Conservation (phyloP, 2,329 filamentous ascomycete genomes). For the Talaromyces piceae region DNA sequence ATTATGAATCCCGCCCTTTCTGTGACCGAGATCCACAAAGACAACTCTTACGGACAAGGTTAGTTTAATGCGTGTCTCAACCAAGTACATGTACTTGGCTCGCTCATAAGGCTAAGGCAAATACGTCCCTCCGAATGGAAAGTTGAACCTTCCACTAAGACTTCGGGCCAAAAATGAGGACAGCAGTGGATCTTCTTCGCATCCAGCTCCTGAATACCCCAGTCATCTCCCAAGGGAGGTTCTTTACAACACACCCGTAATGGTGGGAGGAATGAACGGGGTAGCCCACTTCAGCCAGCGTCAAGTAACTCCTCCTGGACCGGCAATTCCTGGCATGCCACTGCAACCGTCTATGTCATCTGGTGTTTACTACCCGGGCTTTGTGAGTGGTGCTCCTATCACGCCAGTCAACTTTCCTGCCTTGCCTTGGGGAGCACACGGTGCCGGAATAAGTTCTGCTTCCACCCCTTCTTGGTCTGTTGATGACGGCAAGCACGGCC, state of each 20-base stretch:
- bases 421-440: conserved; percentile 31
- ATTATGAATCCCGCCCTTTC: conserved; percentile 8
- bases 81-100: not conserved
- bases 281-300: conserved; percentile 22
- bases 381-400: conserved; percentile 26
- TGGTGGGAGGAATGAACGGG: conserved; percentile 26
- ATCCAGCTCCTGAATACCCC: conserved; percentile 20
- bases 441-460: conserved; percentile 28
- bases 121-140: conserved; percentile 11
- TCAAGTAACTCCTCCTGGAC: conserved; percentile 23
- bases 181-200: conserved; percentile 5
- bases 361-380: conserved; percentile 33
- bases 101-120: conserved; percentile 2
- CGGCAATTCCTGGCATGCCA: conserved; percentile 6
- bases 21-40: conserved; percentile 8
- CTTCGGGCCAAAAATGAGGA: conserved; percentile 7
- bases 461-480: conserved; percentile 34
- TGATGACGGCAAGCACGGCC: conserved; percentile 41
- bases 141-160: conserved; percentile 9
- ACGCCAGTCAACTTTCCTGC: conserved; percentile 23
- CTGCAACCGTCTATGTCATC: conserved; percentile 16
- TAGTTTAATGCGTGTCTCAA: not conserved
- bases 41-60: conserved; percentile 9
- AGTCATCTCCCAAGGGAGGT: conserved; percentile 26
- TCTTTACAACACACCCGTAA: conserved; percentile 12